Evolutionary conservation across 73 alveolate species (phyloP).

Genomic region (Blepharisma japonicum): DNA sequence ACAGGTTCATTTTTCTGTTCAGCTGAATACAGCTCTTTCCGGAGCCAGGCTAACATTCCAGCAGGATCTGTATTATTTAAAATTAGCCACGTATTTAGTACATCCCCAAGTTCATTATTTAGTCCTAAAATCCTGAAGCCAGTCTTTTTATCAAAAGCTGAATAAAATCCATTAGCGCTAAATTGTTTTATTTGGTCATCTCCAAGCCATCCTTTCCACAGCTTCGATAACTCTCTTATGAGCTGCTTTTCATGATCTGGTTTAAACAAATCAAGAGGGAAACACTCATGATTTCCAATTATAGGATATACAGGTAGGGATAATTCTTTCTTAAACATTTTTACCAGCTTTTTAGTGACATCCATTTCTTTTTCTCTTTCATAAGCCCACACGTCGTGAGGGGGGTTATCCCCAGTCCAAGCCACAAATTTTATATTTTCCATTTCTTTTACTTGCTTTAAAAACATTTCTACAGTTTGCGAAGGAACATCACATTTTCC

Average conservation of each 20-base stretch:
- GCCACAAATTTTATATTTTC: conserved; percentile 58
- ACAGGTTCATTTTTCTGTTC: conserved; percentile 73
- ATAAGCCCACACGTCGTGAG: conserved; percentile 59
- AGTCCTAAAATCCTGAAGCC: conserved; percentile 73
- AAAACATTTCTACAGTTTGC: conserved; percentile 56
- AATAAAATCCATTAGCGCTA: conserved; percentile 57
- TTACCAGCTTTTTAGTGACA: background rate
- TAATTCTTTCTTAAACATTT: background rate
- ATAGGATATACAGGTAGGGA: conserved; percentile 57
- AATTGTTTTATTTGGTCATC: conserved; percentile 58
- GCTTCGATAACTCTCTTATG: background rate
- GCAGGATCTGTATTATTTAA: conserved; percentile 72
- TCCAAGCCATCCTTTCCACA: conserved; percentile 20
- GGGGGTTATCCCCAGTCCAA: conserved; percentile 67
- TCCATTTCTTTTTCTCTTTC: background rate
- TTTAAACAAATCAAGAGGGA: conserved; percentile 55
- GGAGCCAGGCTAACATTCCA: conserved; percentile 68
- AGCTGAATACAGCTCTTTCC: conserved; percentile 60
- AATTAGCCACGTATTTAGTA: conserved; percentile 60
- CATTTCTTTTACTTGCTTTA: conserved; percentile 46
- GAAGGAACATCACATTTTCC: conserved; percentile 69
- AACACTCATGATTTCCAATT: conserved; percentile 64
- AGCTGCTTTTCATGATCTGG: conserved; percentile 41
- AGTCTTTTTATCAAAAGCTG: conserved; percentile 39
- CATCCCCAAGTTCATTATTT: conserved; percentile 73